Conservation (phyloP, 2,329 filamentous ascomycete genomes). For the Penicillium sp. region DNA sequence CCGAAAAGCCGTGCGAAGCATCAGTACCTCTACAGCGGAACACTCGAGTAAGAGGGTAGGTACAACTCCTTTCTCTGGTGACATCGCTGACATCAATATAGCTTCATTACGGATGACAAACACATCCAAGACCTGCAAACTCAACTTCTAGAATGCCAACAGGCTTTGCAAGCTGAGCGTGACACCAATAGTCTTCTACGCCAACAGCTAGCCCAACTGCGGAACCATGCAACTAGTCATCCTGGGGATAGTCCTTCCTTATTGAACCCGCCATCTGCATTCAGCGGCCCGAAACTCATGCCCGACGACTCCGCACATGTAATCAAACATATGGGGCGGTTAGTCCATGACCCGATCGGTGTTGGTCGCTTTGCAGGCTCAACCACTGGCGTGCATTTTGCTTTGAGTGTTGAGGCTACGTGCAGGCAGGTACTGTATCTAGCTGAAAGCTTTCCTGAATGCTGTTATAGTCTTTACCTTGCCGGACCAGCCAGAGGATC, state of each 20-base stretch:
- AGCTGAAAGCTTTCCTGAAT: neutral
- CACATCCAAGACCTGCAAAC: neutral
- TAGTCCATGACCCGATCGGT: neutral
- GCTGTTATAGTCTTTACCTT: neutral
- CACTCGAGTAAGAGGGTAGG: neutral
- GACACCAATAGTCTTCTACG: neutral
- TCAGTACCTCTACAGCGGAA: neutral
- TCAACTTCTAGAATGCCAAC: neutral
- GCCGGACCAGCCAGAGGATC: neutral
- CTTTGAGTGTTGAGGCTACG: neutral
- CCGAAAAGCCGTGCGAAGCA: neutral
- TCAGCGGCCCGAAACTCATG: neutral
- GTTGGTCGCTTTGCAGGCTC: conserved; percentile 1
- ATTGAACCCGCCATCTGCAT: neutral
- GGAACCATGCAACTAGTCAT: neutral
- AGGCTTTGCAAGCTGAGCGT: neutral
- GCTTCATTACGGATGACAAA: neutral
- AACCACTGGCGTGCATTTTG: conserved; percentile 2
- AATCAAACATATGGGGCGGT: neutral
- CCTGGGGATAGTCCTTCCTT: neutral
- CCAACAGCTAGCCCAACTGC: neutral
- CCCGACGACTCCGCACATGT: neutral
- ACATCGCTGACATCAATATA: neutral
- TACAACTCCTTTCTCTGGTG: neutral
- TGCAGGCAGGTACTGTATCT: neutral